Percentiles rank a stretch among this genome's conserved stretches.
These are phyloP conservation scores for Aspergillus chevalieri DNA, from an alignment of 2,329 filamentous ascomycete species.

Conservation along the genomic window DNA sequence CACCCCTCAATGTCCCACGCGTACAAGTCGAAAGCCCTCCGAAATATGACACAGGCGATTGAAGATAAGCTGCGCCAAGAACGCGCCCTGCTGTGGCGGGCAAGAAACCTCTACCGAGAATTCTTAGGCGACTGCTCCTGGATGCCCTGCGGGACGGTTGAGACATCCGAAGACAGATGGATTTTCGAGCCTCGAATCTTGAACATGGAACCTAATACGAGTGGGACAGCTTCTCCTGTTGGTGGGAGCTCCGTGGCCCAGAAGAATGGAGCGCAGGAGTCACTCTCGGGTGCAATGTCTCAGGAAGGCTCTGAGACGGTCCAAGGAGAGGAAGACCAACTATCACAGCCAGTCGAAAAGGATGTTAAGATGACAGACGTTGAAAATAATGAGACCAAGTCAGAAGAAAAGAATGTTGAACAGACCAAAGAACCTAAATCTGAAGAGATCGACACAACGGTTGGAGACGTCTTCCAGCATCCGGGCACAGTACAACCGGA, in stretches of 20 bases:
- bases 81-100: conserved; percentile 49
- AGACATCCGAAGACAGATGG: conserved; percentile 45
- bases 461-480: conserved; percentile 29
- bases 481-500: conserved; percentile 13
- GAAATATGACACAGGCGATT: conserved; percentile 51
- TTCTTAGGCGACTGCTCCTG: conserved; percentile 57
- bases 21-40: conserved; percentile 55
- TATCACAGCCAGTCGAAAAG: conserved; percentile 7
- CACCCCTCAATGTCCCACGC: conserved; percentile 55
- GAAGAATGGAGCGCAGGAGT: conserved; percentile 9
- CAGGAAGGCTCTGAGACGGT: conserved; percentile 7
- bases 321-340: conserved; percentile 6
- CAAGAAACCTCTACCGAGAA: conserved; percentile 52
- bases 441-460: conserved; percentile 30
- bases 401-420: conserved; percentile 6
- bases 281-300: conserved; percentile 3
- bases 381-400: conserved; percentile 8
- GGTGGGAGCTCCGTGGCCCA: conserved; percentile 5
- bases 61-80: conserved; percentile 55
- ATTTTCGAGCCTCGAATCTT: conserved; percentile 38
- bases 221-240: conserved; percentile 7
- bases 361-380: conserved; percentile 32
- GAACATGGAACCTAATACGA: conserved; percentile 13
- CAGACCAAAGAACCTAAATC: conserved; percentile 23
- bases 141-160: conserved; percentile 51